phyloP scores from a whole-genome alignment of 2,329 filamentous ascomycete species.

The Alternaria gaisen region DNA sequence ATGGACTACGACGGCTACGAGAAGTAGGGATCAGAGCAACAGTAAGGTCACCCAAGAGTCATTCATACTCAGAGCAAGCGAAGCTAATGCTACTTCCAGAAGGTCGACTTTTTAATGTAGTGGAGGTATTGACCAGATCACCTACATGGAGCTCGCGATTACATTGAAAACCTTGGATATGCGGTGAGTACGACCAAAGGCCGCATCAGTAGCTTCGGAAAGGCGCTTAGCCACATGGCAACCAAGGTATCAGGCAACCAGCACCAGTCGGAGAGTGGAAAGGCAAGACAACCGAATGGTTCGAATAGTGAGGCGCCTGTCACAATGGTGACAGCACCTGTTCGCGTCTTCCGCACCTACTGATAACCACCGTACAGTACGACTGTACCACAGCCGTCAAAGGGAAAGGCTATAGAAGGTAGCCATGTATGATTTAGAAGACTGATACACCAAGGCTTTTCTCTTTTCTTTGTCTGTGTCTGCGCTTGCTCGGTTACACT shows the following conservation, averaged over 20 bases:
- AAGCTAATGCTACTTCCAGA: background rate
- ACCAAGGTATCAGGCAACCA: background rate
- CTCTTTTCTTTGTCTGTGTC: background rate
- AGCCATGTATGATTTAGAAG: background rate
- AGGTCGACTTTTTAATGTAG: background rate
- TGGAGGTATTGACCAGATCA: background rate
- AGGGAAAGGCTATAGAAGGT: background rate
- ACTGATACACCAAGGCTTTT: background rate
- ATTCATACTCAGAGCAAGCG: background rate
- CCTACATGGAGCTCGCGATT: background rate
- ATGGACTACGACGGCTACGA: background rate
- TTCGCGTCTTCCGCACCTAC: background rate
- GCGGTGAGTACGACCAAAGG: background rate
- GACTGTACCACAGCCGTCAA: background rate
- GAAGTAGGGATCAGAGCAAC: background rate
- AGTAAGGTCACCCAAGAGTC: background rate
- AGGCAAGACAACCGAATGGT: background rate
- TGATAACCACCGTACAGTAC: background rate
- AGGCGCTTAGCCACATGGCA: background rate
- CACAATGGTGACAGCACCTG: background rate
- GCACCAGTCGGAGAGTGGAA: background rate
- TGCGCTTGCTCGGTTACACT: conserved; percentile 3
- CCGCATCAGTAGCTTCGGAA: background rate
- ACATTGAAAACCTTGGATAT: background rate
- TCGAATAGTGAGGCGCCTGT: background rate